Base-by-base conservation (phyloP, 2,329 filamentous ascomycete species). In the Aspergillus sp. region DNA sequence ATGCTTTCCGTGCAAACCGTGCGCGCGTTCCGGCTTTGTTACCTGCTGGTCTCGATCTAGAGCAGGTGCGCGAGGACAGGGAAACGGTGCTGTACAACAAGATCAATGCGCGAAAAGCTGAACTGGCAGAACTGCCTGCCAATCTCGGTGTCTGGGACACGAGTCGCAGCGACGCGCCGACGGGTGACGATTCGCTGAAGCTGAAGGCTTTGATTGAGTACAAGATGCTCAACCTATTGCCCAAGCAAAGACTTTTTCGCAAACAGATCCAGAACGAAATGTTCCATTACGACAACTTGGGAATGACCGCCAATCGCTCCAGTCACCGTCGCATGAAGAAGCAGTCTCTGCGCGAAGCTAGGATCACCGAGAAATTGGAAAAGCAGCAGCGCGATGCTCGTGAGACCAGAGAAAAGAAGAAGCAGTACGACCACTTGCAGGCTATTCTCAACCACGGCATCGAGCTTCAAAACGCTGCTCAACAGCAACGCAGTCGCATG, bases 321-420 rank as follows among this genome's bases (percentile, higher is more conserved):
- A 81, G 85, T 61, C 96, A 96, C 68, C 86, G 93, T 32, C 85
- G 93, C 44, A 86, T 93, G 76, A 98, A 98, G 84, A 97, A 96
- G 75, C 91, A 96, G 69, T 95, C 86, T 44, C 79, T 97, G 44
- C 85, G 91, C 32, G 93, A 98, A 72, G 93, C 93, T 48, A 86
- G 91, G 49, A 94, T 98, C 56, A 98, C 93, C 0, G 93, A 98
- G 79, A 98, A 96, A 71, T 82, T 98, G 2, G 93, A 98, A 80
- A 97, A 97, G 74, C 90, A 98, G 68, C 93, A 98, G 67, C 88
- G 93, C 49, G 91, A 97, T 68, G 91, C 90, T 38, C 87, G 93
- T 49, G 91, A 97, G 74, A 88, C 87, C 56, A 88, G 94, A 53
- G 93, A 98, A 73, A 95, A 95, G 83, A 93, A 95, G 82, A 95